Evolutionary conservation across 306 rosid species (phyloP), one percentile per base, ranked within the genome.

Genomic region (Trifolium dubium): DNA sequence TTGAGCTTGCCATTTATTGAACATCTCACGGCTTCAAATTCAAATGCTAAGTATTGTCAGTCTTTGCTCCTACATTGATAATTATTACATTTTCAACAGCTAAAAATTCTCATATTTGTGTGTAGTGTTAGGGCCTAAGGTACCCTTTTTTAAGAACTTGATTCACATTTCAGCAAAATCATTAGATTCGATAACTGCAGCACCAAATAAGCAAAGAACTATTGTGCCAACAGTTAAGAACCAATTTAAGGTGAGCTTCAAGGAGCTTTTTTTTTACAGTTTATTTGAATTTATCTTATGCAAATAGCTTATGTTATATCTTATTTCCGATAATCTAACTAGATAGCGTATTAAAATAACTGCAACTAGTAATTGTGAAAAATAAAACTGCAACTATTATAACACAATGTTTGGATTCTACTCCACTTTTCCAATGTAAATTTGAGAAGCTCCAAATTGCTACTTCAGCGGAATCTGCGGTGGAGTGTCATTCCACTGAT

Each of bases 1-100:
- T 81, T 94, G 96, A 70, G 98, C 97, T 88, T 91, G 92, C 91
- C 89, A 89, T 83, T 91, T 87, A 77, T 91, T 85, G 44, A 89
- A 91, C 94, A 93, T 91, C 74, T 88, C 96, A 29, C 94, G 97
- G 92, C 98, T 94, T 82, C 86, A 87, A 86, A 85, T 73, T 68
- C 71, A 59, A 81, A 77, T 62, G 53, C 54, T 37, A 68, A 74
- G 30, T 68, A 58, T 69, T 69, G 75, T 90, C 83, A 88, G 79
- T 78, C 79, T 81, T 41, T 69, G 64, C 66, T 53, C 79, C 61
- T 46, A 68, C 63, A 64, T 18, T n/a, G 37, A 66, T 64, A 60
- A 70, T 81, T 46, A 71, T 81, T 53, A 66, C 71, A 56, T 69
- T 75, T 74, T 75, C 61, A 71, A 67, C 51, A 66, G 61, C 79